A percentile compares a stretch with the other conserved stretches of the same genome.
Conservation (phyloP, 2,329 filamentous ascomycete genomes). For the Curvularia sp. region DNA sequence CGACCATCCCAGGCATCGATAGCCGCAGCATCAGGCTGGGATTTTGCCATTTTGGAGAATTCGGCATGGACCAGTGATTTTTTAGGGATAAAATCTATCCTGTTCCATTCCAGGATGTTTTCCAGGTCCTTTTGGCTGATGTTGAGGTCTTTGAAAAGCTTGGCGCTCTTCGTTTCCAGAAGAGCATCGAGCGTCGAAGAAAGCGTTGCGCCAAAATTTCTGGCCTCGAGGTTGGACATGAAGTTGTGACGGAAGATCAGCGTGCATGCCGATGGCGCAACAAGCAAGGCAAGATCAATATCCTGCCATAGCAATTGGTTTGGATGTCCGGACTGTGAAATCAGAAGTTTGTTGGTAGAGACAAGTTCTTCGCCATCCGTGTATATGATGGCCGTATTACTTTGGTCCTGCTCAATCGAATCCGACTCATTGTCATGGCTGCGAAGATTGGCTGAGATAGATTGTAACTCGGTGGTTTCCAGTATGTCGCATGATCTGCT, state of each 20-base stretch:
- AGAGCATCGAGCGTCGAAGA: constrained; percentile 1
- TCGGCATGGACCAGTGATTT: background rate
- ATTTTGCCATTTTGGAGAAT: background rate
- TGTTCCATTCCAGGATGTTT: background rate
- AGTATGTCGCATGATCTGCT: constrained; percentile 3
- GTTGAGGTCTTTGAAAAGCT: background rate
- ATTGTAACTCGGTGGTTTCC: constrained; percentile 1
- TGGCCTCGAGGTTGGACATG: constrained; percentile 3
- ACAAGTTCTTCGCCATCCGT: background rate
- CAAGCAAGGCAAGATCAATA: background rate
- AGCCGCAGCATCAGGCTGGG: background rate
- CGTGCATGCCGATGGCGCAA: background rate
- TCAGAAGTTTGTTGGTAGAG: background rate
- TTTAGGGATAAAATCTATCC: background rate
- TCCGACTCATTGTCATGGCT: constrained; percentile 1
- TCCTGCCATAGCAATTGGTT: background rate
- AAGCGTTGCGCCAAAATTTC: constrained; percentile 3
- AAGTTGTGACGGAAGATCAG: constrained; percentile 1
- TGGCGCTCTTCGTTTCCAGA: background rate
- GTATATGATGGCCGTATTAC: constrained; percentile 1
- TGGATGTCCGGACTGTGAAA: background rate
- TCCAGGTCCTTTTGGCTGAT: background rate
- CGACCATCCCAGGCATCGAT: constrained; percentile 1
- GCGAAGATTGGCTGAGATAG: background rate
- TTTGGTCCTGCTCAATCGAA: background rate